phyloP scores from a whole-genome alignment of 2,329 filamentous ascomycete species.

The Aspergillus ochraceoroseus region DNA sequence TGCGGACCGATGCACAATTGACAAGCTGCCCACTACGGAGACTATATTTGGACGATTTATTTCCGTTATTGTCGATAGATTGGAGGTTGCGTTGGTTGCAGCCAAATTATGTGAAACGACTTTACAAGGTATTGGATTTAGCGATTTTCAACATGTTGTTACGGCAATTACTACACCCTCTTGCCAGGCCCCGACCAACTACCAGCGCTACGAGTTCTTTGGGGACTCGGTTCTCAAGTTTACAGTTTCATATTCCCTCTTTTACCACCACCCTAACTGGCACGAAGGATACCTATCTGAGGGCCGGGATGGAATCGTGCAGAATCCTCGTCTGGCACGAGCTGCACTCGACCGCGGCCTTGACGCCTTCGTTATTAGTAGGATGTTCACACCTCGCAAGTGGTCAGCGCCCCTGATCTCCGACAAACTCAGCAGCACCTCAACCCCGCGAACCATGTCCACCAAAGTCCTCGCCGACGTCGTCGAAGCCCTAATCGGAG shows the following conservation, averaged over 20 bases:
- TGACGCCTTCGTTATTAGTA: constrained; percentile 66
- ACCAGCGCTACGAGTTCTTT: constrained; percentile 80
- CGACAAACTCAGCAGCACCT: constrained; percentile 28
- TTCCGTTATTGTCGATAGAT: constrained; percentile 66
- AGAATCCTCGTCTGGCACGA: constrained; percentile 66
- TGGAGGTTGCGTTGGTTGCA: constrained; percentile 62
- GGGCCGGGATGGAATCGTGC: constrained; percentile 65
- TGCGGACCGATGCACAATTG: constrained; percentile 30
- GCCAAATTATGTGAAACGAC: constrained; percentile 54
- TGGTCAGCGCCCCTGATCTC: constrained; percentile 65
- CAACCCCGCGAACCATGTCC: constrained; percentile 49
- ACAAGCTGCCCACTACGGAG: constrained; percentile 45
- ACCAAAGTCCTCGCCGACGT: constrained; percentile 83
- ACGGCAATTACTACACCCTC: constrained; percentile 66
- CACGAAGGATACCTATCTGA: constrained; percentile 71
- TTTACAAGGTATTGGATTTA: constrained; percentile 52
- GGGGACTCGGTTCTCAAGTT: constrained; percentile 82
- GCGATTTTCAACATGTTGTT: constrained; percentile 53
- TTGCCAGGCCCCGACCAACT: constrained; percentile 60
- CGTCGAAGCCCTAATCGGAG: constrained; percentile 78
- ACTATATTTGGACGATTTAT: constrained; percentile 57
- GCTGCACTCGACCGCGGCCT: constrained; percentile 61
- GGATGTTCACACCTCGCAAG: constrained; percentile 61
- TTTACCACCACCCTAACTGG: constrained; percentile 56
- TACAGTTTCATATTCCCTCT: constrained; percentile 62